Conservation (phyloP, 192 early-diverging fungal genomes). For the Coemansia sp. region DNA sequence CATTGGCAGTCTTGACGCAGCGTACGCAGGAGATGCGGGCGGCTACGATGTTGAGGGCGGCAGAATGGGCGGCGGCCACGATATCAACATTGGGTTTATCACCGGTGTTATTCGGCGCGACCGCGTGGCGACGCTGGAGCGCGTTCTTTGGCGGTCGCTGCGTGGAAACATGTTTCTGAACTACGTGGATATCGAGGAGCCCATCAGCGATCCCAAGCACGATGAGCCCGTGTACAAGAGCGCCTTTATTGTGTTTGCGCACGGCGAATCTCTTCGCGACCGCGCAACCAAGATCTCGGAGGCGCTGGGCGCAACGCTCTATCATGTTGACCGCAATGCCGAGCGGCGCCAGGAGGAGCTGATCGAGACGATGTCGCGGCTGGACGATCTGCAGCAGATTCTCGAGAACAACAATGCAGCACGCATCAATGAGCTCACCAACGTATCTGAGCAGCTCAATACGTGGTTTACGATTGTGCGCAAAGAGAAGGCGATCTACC, state of each 20-base stretch:
- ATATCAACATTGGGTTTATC: slow-evolving; percentile 77
- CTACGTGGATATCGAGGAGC: slow-evolving; percentile 92
- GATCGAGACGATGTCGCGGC: slow-evolving; percentile 74
- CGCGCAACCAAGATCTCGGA: slow-evolving; percentile 95
- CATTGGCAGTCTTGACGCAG: slow-evolving; percentile 51
- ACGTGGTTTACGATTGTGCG: slow-evolving; percentile 88
- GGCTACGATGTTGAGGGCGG: slow-evolving; percentile 35
- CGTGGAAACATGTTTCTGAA: slow-evolving; percentile 98
- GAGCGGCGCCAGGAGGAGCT: slow-evolving; percentile 86
- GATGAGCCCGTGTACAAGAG: slow-evolving; percentile 92
- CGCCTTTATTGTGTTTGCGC: slow-evolving; percentile 98
- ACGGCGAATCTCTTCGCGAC: slow-evolving; percentile 84
- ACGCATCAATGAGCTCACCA: slow-evolving; percentile 78
- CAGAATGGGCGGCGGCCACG: slow-evolving; percentile 22
- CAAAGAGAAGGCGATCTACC: slow-evolving; percentile 98
- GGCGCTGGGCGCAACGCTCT: slow-evolving; percentile 91
- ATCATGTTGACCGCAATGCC: slow-evolving; percentile 77
- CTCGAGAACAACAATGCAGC: slow-evolving; percentile 84
- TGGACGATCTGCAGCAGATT: slow-evolving; percentile 85
- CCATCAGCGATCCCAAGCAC: slow-evolving; percentile 84
- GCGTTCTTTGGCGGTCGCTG: slow-evolving; percentile 94
- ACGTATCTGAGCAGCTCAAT: slow-evolving; percentile 82
- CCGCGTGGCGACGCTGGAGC: slow-evolving; percentile 86
- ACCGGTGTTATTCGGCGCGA: slow-evolving; percentile 90
- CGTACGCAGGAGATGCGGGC: slow-evolving; percentile 27